A percentile compares a stretch with the other conserved stretches of the same genome.
Evolutionary conservation across 768 basidiomycete genomes (phyloP).

Genomic region (Kwoniella sp.): DNA sequence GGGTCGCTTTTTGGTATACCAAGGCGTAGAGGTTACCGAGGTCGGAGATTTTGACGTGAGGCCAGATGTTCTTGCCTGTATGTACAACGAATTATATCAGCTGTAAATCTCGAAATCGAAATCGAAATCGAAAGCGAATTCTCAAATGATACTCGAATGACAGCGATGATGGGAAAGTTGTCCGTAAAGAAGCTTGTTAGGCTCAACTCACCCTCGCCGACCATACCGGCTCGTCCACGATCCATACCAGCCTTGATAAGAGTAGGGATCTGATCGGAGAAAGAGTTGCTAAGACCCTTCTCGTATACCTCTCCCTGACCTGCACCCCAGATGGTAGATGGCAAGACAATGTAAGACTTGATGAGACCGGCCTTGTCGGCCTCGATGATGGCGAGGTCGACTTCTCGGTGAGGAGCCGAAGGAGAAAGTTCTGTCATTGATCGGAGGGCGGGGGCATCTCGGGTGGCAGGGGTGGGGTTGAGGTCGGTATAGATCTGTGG

Average conservation of each 20-base stretch:
- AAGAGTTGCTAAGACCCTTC: constrained; percentile 46
- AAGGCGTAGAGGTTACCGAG: constrained; percentile 45
- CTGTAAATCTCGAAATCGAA: no score
- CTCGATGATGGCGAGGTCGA: constrained; percentile 49
- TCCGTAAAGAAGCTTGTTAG: not conserved
- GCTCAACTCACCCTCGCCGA: constrained; percentile 48
- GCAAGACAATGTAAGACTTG: constrained; percentile 52
- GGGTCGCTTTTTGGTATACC: constrained; percentile 37
- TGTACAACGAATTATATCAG: not conserved
- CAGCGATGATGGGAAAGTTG: no score
- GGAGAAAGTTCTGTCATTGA: constrained; percentile 46
- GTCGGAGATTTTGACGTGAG: constrained; percentile 49
- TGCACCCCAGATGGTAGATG: constrained; percentile 54
- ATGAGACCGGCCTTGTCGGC: constrained; percentile 43
- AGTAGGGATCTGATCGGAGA: constrained; percentile 50
- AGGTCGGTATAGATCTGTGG: constrained; percentile 53
- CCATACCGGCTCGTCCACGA: constrained; percentile 45
- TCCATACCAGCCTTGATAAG: constrained; percentile 47
- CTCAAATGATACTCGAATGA: no score
- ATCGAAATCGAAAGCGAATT: no score
- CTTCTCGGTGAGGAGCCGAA: constrained; percentile 46
- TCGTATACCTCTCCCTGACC: constrained; percentile 44
- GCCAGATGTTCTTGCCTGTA: constrained; percentile 50
- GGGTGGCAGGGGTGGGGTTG: constrained; percentile 41
- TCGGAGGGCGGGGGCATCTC: constrained; percentile 36